These are phyloP conservation scores for Aspergillus udagawae DNA, from an alignment of 2,329 filamentous ascomycete species.

Conservation along the genomic window DNA sequence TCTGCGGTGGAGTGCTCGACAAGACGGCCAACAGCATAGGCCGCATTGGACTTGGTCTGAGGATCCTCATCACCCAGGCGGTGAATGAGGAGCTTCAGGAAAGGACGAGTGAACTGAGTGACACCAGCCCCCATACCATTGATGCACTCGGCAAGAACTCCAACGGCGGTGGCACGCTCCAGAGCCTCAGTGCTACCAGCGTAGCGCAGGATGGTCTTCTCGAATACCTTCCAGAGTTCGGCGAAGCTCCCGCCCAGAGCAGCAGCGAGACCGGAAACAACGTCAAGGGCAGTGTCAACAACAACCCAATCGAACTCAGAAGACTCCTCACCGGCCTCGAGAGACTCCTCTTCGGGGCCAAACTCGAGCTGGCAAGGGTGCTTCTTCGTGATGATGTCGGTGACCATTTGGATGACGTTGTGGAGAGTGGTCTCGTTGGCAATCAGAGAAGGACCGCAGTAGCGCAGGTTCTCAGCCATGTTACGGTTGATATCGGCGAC, in stretches of 20 bases:
- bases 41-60: constrained; percentile 92
- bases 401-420: constrained; percentile 70
- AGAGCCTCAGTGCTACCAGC: constrained; percentile 79
- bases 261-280: constrained; percentile 76
- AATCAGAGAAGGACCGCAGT: constrained; percentile 82
- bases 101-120: constrained; percentile 70
- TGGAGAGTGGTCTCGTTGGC: constrained; percentile 68
- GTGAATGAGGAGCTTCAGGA: constrained; percentile 79
- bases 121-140: constrained; percentile 78
- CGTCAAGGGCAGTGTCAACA: constrained; percentile 89
- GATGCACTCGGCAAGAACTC: constrained; percentile 86
- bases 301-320: constrained; percentile 98
- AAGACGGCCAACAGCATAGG: constrained; percentile 83
- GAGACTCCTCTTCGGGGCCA: constrained; percentile 72
- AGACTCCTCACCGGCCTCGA: constrained; percentile 68
- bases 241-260: constrained; percentile 77
- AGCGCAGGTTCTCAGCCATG: constrained; percentile 82
- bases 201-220: constrained; percentile 86
- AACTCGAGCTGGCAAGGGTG: constrained; percentile 93
- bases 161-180: constrained; percentile 85
- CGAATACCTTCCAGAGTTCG: constrained; percentile 92
- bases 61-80: constrained; percentile 84
- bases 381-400: constrained; percentile 78
- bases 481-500: constrained; percentile 96
- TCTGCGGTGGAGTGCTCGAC: constrained; percentile 74